These are phyloP conservation scores for Myxozyma mucilagina DNA, from an alignment of 805 yeast species.

Conservation along the genomic window DNA sequence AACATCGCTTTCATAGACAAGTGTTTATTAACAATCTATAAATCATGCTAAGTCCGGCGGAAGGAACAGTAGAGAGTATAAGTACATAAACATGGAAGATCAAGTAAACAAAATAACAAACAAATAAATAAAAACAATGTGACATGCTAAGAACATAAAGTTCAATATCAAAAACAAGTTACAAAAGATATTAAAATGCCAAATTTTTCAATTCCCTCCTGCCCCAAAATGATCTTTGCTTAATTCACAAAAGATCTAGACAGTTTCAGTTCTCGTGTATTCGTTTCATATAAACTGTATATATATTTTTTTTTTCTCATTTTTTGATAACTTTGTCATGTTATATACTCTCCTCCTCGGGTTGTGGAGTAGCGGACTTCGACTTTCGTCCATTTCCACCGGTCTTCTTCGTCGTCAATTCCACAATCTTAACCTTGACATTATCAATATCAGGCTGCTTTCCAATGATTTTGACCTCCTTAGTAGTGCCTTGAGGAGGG, in stretches of 20 bases:
- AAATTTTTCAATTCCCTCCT: too few species aligned
- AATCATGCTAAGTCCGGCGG: too few species aligned
- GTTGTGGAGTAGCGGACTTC: slow-evolving; percentile 7
- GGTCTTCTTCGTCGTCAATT: slow-evolving; percentile 13
- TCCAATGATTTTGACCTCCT: slow-evolving; percentile 20
- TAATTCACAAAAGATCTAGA: background rate
- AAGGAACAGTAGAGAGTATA: too few species aligned
- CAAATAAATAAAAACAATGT: too few species aligned
- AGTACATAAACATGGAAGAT: too few species aligned
- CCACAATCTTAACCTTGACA: slow-evolving; percentile 23
- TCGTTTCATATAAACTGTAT: background rate
- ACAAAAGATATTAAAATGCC: too few species aligned
- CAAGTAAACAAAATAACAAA: too few species aligned
- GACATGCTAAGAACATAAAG: too few species aligned
- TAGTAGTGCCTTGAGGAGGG: slow-evolving; percentile 44
- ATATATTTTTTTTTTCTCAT: background rate
- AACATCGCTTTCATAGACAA: too few species aligned
- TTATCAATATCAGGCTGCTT: slow-evolving; percentile 21
- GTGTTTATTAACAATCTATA: too few species aligned
- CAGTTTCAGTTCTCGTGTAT: background rate
- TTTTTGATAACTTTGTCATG: background rate
- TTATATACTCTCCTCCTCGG: background rate
- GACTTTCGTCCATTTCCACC: slow-evolving; percentile 1
- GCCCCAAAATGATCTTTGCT: background rate
- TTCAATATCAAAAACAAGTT: too few species aligned